Conservation (phyloP, 208 protist genomes). For the Trypanosoma avium region DNA sequence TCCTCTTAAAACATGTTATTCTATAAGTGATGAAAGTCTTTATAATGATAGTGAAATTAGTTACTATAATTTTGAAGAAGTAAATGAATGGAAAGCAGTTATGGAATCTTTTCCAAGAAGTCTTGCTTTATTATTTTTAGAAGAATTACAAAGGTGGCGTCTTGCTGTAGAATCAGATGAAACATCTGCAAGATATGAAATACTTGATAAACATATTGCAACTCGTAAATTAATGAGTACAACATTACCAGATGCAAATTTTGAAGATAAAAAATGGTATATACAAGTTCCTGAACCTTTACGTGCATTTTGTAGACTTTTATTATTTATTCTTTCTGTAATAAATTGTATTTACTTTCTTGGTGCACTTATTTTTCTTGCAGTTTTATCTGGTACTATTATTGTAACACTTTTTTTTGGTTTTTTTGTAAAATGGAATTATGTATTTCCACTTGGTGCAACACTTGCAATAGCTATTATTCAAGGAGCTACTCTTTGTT, state of each 20-base stretch:
- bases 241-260: constrained; percentile 20
- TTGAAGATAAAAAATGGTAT: constrained; percentile 57
- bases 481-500: constrained; percentile 46
- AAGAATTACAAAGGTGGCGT: constrained; percentile 64
- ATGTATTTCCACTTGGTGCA: constrained; percentile 52
- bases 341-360: constrained; percentile 51
- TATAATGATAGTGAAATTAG: background rate
- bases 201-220: constrained; percentile 35
- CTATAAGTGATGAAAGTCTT: background rate
- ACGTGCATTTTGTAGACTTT: constrained; percentile 33
- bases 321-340: constrained; percentile 37
- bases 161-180: constrained; percentile 36
- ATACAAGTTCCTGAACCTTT: constrained; percentile 40
- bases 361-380: constrained; percentile 48
- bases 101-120: constrained; percentile 31
- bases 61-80: background rate
- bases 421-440: constrained; percentile 49
- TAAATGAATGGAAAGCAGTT: constrained; percentile 36
- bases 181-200: constrained; percentile 35
- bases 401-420: constrained; percentile 62
- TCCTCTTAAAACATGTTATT: constrained; percentile 44
- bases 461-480: constrained; percentile 48
- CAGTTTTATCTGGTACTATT: constrained; percentile 37
- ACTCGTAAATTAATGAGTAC: constrained; percentile 7
- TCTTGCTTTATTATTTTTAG: constrained; percentile 56